These are phyloP conservation scores for Pestalotiopsis sp. DNA, from an alignment of 2,329 filamentous ascomycete species.

Conservation along the genomic window DNA sequence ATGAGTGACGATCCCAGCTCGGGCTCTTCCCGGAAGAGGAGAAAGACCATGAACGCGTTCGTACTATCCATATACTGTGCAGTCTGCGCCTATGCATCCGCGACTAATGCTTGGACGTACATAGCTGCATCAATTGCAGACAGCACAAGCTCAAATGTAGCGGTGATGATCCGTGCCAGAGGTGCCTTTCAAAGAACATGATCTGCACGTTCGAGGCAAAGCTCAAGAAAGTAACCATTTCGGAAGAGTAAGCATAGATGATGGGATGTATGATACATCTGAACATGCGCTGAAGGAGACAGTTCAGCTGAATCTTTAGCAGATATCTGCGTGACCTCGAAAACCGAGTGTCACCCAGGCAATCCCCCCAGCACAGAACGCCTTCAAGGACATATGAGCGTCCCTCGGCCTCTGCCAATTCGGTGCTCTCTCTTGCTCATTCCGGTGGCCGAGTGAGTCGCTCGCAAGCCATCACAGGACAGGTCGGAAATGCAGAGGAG, in stretches of 20 bases:
- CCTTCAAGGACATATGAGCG: neutral
- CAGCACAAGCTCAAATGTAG: neutral
- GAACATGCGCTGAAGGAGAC: neutral
- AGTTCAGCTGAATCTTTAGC: neutral
- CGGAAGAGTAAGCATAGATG: neutral
- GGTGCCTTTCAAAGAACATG: neutral
- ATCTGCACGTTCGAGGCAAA: neutral
- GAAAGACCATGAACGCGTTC: neutral
- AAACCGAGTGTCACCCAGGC: neutral
- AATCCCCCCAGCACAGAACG: neutral
- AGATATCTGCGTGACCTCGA: neutral
- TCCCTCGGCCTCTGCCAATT: neutral
- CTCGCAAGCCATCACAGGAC: neutral
- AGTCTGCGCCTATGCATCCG: neutral
- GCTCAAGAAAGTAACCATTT: neutral
- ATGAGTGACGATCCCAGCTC: neutral
- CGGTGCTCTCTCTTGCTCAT: neutral
- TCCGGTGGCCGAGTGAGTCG: neutral
- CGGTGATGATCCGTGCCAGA: neutral
- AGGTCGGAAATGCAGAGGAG: neutral
- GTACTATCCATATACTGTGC: neutral
- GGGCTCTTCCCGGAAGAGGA: neutral
- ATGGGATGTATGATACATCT: neutral
- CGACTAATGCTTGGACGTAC: neutral
- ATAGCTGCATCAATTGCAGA: neutral